Percentiles rank a stretch among this genome's conserved stretches.
Evolutionary conservation across 106 monocot genomes (phyloP).

Genomic region (Acorus gramineus): DNA sequence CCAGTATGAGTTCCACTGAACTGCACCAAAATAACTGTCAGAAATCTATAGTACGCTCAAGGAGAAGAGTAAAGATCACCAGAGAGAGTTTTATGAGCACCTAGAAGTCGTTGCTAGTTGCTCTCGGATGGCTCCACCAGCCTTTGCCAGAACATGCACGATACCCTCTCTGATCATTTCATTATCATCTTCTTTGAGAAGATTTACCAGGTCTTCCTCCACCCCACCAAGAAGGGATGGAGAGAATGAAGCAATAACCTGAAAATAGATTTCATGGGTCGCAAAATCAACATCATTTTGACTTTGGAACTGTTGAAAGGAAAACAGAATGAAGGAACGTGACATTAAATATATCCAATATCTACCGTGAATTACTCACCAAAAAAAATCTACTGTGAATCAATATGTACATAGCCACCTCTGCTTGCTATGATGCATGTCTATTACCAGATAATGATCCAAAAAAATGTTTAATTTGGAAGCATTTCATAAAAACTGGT

Average conservation of each 20-base stretch:
- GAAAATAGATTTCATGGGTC: slow-evolving; percentile 4
- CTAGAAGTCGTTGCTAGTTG: slow-evolving; percentile 62
- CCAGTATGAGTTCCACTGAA: slow-evolving; percentile 77
- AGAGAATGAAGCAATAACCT: slow-evolving; percentile 73
- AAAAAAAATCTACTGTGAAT: too few relatives aligned
- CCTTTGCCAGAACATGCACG: slow-evolving; percentile 84
- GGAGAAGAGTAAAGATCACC: too few relatives aligned
- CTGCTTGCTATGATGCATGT: too few relatives aligned
- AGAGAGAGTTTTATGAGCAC: slow-evolving; percentile 12
- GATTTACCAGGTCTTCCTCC: slow-evolving; percentile 66
- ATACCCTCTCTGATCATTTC: slow-evolving; percentile 87
- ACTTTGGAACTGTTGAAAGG: neutral
- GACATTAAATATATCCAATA: too few relatives aligned
- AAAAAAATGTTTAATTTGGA: too few relatives aligned
- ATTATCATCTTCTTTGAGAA: slow-evolving; percentile 71
- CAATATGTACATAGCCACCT: too few relatives aligned
- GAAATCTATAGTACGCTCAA: neutral
- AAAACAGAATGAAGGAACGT: neutral
- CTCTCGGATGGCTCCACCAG: slow-evolving; percentile 87
- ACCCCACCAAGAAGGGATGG: slow-evolving; percentile 61
- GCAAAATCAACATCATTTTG: neutral
- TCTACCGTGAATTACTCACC: too few relatives aligned
- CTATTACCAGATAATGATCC: too few relatives aligned
- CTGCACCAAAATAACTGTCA: slow-evolving; percentile 28
- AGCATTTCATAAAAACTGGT: too few relatives aligned